These are phyloP conservation scores for Spathaspora girioi DNA, from an alignment of 805 yeast species.

Conservation along the genomic window DNA sequence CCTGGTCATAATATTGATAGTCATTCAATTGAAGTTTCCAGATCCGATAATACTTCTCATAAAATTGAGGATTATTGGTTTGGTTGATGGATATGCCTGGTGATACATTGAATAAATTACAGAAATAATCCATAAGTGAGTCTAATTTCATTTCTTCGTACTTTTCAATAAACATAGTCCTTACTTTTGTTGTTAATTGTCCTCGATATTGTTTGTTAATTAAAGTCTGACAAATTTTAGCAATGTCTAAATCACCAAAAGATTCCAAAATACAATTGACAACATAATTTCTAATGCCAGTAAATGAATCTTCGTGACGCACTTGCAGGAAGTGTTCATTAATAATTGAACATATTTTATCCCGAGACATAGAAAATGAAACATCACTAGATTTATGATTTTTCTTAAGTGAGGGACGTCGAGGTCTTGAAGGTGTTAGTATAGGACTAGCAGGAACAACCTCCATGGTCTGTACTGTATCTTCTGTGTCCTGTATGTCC, in stretches of 20 bases:
- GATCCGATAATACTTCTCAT: slow-evolving; percentile 12
- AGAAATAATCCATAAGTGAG: slow-evolving; percentile 8
- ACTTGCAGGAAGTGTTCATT: slow-evolving; percentile 6
- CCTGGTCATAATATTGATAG: slow-evolving; percentile 14
- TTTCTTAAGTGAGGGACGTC: slow-evolving; percentile 2
- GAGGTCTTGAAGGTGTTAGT: slow-evolving; percentile 1
- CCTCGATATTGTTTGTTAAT: not conserved
- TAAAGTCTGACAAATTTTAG: not conserved
- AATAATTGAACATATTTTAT: slow-evolving; percentile 8
- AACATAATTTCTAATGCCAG: slow-evolving; percentile 13
- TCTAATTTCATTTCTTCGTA: slow-evolving; percentile 15
- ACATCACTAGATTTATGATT: not conserved
- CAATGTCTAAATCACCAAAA: slow-evolving; percentile 6
- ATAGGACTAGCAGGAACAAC: slow-evolving; percentile 5
- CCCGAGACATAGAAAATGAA: slow-evolving; percentile 1
- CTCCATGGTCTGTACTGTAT: not conserved
- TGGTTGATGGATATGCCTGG: slow-evolving; percentile 1
- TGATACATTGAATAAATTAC: slow-evolving; percentile 7
- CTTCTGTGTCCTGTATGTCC: not conserved
- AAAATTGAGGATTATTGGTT: slow-evolving; percentile 14
- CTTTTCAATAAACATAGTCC: slow-evolving; percentile 14
- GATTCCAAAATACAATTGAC: slow-evolving; percentile 14
- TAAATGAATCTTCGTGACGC: slow-evolving; percentile 7
- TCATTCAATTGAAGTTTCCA: slow-evolving; percentile 17
- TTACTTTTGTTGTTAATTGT: slow-evolving; percentile 10